Percentiles rank a stretch among this genome's conserved stretches.
phyloP scores from a whole-genome alignment of 805 yeast species.

The Hanseniaspora vineae region DNA sequence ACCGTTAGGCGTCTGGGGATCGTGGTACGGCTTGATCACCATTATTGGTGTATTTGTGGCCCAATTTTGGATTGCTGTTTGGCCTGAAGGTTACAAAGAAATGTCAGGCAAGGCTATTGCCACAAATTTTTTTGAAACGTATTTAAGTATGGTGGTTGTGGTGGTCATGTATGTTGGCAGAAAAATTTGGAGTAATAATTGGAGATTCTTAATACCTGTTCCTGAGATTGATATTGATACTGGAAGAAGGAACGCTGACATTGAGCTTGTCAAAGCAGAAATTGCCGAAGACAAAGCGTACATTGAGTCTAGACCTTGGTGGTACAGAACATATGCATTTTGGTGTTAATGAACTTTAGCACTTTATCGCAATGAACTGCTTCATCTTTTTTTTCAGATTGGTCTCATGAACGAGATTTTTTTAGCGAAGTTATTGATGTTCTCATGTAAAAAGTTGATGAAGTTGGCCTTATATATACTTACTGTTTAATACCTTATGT shows the following conservation, averaged over 20 bases:
- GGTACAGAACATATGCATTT: slow-evolving; percentile 29
- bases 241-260: slow-evolving; percentile 47
- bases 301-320: slow-evolving; percentile 32
- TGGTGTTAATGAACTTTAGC: slow-evolving; percentile 46
- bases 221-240: slow-evolving; percentile 46
- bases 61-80: too few species aligned
- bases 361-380: too few species aligned
- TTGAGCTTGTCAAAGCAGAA: slow-evolving; percentile 39
- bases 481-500: too few species aligned
- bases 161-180: slow-evolving; percentile 43
- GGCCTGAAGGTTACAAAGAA: too few species aligned
- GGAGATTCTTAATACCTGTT: slow-evolving; percentile 30
- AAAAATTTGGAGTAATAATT: slow-evolving; percentile 38
- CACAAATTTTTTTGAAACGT: slow-evolving; percentile 55
- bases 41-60: too few species aligned
- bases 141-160: slow-evolving; percentile 52
- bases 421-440: too few species aligned
- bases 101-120: too few species aligned
- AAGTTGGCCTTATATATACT: too few species aligned
- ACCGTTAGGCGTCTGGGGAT: slow-evolving; percentile 56
- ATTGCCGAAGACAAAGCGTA: slow-evolving; percentile 38
- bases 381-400: too few species aligned
- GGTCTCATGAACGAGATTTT: too few species aligned
- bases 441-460: too few species aligned
- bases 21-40: too few species aligned